Percentiles rank a stretch among this genome's conserved stretches.
Conservation (phyloP, 768 basidiomycete species). For the Phaffia australis region DNA sequence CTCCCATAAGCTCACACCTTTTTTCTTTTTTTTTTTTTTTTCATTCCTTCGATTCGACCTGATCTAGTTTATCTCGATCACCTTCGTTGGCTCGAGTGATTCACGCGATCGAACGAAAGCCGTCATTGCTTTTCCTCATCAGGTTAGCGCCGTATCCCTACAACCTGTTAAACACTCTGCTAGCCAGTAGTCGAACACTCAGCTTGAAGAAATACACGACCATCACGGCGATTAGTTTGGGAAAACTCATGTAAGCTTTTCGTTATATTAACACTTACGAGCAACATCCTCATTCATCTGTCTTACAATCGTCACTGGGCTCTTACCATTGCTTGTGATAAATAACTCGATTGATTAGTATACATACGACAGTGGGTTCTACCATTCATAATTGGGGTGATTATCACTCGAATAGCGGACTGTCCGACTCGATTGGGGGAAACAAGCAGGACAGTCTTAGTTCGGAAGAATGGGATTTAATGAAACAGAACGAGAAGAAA, state of each 20-base stretch:
- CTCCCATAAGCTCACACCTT: conserved; percentile 38
- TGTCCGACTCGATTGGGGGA: not conserved
- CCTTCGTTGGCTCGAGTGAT: conserved; percentile 67
- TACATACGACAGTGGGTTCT: conserved; percentile 74
- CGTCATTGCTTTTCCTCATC: conserved; percentile 78
- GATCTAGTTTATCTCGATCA: conserved; percentile 48
- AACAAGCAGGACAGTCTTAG: not conserved
- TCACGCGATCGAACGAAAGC: conserved; percentile 74
- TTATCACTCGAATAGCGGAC: not conserved
- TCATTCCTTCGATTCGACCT: too few relatives aligned
- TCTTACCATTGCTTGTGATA: not conserved
- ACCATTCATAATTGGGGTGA: conserved; percentile 19
- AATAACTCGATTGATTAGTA: conserved; percentile 29
- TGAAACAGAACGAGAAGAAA: conserved; percentile 4
- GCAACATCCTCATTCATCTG: too few relatives aligned
- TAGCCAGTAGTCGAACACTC: conserved; percentile 75
- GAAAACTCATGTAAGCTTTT: conserved; percentile 56
- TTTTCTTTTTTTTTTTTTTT: not conserved
- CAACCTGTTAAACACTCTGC: conserved; percentile 89
- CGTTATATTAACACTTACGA: not conserved
- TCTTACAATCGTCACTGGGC: not conserved
- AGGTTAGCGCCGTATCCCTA: conserved; percentile 78
- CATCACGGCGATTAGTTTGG: conserved; percentile 69
- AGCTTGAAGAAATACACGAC: conserved; percentile 53
- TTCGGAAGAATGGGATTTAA: not conserved